Base-by-base conservation (phyloP, 1,284 basidiomycete genomes). In the Fomitopsis schrenkii region DNA sequence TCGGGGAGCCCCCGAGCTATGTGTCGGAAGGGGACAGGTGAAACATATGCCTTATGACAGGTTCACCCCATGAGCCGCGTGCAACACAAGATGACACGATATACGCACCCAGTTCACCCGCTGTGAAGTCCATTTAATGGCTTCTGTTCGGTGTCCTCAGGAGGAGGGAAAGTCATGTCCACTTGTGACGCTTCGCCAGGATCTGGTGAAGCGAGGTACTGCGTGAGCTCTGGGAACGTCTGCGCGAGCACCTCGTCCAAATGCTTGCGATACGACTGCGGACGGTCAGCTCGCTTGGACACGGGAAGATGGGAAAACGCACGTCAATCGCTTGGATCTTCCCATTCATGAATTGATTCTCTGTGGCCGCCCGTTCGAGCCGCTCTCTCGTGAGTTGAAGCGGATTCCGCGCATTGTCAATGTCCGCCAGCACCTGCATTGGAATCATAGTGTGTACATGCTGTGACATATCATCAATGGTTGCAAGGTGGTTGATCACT, bases 341-440 rank as follows among this genome's bases (percentile, higher is more conserved):
- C n/a, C 90, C 92, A 71, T 93, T 92, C 83, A 93, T 91, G 68
- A 92, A 93, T 72, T 93, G 90, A 71, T 94, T 94, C 75, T 93
- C 91, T 1, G 90, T 90, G 26, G 91, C 88, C 0, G 90, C 84
- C 56, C 91, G 81, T 72, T 94, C 91, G 14, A 93, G 72, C 53
- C 87, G 79, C 63, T 93, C 90, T 63, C 85, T 84, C 12, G 91
- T 93, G 63, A 92, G 78, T 67, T 85, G 82, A 83, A 91, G 88
- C 2, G 91, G 91, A 70, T 94, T 93, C 60, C 85, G 82, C 10
- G 87, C 80, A 66, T 85, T 86, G 75, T 94, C 92, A 60, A 93
- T 87, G 64, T 92, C 88, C 41, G 81, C 78, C 19, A 92, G 74
- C 30, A 91, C 81, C 71, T 91, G 87, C 72, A 88, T 78, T 0